Percentiles rank a stretch among this genome's conserved stretches.
Evolutionary conservation across 352 stramenopile genomes (phyloP).

Genomic region (Globisporangium uncinulatum): DNA sequence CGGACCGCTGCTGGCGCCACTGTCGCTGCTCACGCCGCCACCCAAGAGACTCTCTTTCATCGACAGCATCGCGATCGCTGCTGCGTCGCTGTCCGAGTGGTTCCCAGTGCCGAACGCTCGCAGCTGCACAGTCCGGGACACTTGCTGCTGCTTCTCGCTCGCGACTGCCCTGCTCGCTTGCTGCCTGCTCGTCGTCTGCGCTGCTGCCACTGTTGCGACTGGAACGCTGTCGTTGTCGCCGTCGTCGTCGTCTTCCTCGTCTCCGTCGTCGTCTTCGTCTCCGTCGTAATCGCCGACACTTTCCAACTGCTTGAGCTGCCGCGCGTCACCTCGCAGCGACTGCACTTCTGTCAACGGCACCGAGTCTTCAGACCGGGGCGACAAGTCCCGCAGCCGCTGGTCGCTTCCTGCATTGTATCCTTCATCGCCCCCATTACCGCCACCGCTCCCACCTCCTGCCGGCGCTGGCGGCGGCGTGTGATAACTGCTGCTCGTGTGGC

Average conservation of each 20-base stretch:
- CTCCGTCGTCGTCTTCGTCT: conserved; percentile 64
- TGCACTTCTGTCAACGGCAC: conserved; percentile 74
- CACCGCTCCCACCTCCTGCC: not conserved
- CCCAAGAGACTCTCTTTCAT: conserved; percentile 59
- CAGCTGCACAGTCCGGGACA: not conserved
- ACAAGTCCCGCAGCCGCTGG: conserved; percentile 18
- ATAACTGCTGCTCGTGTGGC: conserved; percentile 4
- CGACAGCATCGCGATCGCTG: conserved; percentile 70
- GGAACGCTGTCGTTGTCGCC: conserved; percentile 17
- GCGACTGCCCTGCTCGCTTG: not conserved
- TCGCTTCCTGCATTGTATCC: conserved; percentile 1
- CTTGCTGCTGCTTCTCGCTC: not conserved
- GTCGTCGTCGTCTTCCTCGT: conserved; percentile 42
- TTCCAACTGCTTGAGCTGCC: conserved; percentile 64
- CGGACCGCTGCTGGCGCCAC: conserved; percentile 26
- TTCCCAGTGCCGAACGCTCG: conserved; percentile 11
- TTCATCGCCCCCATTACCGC: not conserved
- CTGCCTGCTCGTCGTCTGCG: conserved; percentile 1
- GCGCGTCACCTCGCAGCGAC: conserved; percentile 65
- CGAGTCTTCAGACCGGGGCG: conserved; percentile 39
- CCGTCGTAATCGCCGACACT: conserved; percentile 50
- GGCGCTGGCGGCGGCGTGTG: conserved; percentile 8
- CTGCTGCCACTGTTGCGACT: not conserved
- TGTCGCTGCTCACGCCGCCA: conserved; percentile 34
- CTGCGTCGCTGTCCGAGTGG: conserved; percentile 74